Evolutionary conservation across 2,329 filamentous ascomycete genomes (phyloP), one percentile per base, ranked within the genome.

Genomic region (Colletotrichum abscissum): DNA sequence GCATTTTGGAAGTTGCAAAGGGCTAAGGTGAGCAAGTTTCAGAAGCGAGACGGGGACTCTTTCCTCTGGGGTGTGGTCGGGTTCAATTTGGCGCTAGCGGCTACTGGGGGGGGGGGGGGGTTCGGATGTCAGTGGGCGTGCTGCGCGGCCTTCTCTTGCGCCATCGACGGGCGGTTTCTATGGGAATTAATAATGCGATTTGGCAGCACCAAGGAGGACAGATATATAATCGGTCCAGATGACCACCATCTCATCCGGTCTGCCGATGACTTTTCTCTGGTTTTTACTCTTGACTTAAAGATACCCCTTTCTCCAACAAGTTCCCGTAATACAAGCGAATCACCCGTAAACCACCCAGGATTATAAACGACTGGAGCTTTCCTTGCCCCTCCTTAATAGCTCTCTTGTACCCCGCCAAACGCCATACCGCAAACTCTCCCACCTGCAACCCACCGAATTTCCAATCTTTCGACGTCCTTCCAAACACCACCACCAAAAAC

Each of bases 1-100:
- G 65, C 54, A 28, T 54, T 9, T 22, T 26, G 46, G 38, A 49
- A 33, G 63, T 22, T n/a, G 42, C 38, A 42, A 49, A 30, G 33
- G 28, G 42, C 8, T 28, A 26, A 58, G 22, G 67, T 75, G 74
- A 75, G 74, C 74, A 75, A 69, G 74, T 75, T 75, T 75, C 74
- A 75, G 72, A 74, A 59, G 56, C 57, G 65, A 63, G 70, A 42
- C 38, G 16, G 38, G 38, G 38, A 63, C 59, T 30, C 55, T 67
- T n/a, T 63, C 2, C 19, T 49, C 42, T 33, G 54, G 67, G 70
- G 71, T 19, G 19, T 26, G 59, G 42, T 56, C 57, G 64, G 64
- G 66, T 66, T 69, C 56, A 49, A n/a, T 22, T 49, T 49, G 69
- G 54, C 56, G 54, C 63, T 63, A 33, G 38, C 57, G 42, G 42